Conservation (phyloP, 2,329 filamentous ascomycete species). For the Biscogniauxia marginata region DNA sequence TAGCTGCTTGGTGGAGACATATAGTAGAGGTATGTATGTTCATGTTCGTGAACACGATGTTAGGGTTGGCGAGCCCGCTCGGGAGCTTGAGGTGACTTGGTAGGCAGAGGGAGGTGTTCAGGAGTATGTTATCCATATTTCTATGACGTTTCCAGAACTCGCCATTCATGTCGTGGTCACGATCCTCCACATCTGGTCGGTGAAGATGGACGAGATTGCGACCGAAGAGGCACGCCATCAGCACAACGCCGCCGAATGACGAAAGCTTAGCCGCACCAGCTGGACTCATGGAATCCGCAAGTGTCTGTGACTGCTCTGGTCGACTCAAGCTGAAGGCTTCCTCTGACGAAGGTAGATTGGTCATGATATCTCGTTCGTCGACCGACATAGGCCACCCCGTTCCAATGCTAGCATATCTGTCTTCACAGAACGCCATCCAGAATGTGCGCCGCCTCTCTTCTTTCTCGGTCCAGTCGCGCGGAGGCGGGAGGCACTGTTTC, state of each 20-base stretch:
- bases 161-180: constrained; percentile 84
- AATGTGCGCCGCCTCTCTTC: constrained; percentile 92
- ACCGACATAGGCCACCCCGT: constrained; percentile 97
- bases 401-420: constrained; percentile 91
- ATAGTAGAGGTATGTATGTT: constrained; percentile 95
- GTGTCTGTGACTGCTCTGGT: constrained; percentile 66
- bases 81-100: constrained; percentile 80
- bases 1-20: constrained; percentile 95
- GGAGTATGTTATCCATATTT: constrained; percentile 82
- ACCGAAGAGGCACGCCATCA: constrained; percentile 88
- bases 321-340: constrained; percentile 81
- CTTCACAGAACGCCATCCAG: constrained; percentile 89
- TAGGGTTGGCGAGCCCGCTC: constrained; percentile 70
- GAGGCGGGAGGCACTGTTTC: constrained; percentile 83
- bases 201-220: constrained; percentile 90
- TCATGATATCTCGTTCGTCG: constrained; percentile 88
- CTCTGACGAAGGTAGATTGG: constrained; percentile 79
- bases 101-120: constrained; percentile 83
- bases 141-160: constrained; percentile 96
- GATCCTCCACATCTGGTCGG: constrained; percentile 76
- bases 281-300: constrained; percentile 68
- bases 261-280: constrained; percentile 73
- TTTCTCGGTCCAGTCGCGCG: constrained; percentile 89
- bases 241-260: constrained; percentile 73
- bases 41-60: constrained; percentile 94